Evolutionary conservation across 1,284 basidiomycete genomes (phyloP).

Genomic region (Wallemia ichthyophaga): DNA sequence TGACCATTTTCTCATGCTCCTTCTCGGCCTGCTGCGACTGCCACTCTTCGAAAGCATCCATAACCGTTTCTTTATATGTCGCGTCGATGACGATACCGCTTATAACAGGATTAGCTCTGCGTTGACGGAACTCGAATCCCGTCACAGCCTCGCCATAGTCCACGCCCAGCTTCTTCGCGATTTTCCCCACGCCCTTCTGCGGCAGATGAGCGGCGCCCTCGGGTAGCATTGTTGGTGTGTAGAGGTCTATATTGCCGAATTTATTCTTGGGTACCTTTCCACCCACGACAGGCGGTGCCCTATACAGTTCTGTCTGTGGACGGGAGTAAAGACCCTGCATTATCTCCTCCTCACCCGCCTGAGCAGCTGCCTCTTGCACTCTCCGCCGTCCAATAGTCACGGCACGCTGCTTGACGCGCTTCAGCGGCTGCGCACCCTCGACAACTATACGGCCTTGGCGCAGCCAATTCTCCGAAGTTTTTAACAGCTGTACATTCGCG

Average conservation of each 20-base stretch:
- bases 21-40: conserved; percentile 47
- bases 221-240: conserved; percentile 82
- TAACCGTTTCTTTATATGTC: conserved; percentile 41
- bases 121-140: conserved; percentile 85
- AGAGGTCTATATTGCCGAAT: conserved; percentile 92
- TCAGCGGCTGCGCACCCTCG: conserved; percentile 52
- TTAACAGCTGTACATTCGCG: conserved; percentile 46
- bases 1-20: conserved; percentile 40
- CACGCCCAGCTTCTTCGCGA: conserved; percentile 57
- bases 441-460: conserved; percentile 46
- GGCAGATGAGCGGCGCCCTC: conserved; percentile 58
- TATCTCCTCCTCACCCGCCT: conserved; percentile 26
- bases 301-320: conserved; percentile 56
- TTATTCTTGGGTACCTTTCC: conserved; percentile 78
- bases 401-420: conserved; percentile 60
- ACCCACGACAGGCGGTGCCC: conserved; percentile 46
- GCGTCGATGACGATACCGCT: conserved; percentile 61
- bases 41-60: conserved; percentile 57
- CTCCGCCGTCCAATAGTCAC: conserved; percentile 53
- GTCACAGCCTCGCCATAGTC: conserved; percentile 86
- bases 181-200: conserved; percentile 59
- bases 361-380: conserved; percentile 33
- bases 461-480: conserved; percentile 86
- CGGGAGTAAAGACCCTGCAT: conserved; percentile 67
- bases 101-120: conserved; percentile 52